Evolutionary conservation across 495 filamentous ascomycete species (phyloP).

Genomic region (Penicillium waksmanii): DNA sequence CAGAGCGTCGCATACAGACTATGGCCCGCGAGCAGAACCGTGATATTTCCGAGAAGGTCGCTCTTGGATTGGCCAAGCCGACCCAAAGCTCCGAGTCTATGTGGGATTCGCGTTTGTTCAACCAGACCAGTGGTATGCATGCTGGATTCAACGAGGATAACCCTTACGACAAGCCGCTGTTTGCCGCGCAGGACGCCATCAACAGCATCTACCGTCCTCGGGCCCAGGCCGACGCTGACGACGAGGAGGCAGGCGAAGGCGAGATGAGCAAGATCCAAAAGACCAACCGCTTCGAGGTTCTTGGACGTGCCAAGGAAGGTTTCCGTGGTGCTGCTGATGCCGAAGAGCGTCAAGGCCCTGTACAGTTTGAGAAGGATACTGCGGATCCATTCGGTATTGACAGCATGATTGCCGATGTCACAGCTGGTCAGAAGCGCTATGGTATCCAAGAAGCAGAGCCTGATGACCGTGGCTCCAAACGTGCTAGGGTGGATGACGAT

Average conservation of each 20-base stretch:
- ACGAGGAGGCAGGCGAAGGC: slow-evolving; percentile 77
- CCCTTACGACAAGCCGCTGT: slow-evolving; percentile 94
- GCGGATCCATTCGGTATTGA: slow-evolving; percentile 92
- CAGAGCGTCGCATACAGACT: slow-evolving; percentile 84
- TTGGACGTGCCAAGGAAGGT: slow-evolving; percentile 82
- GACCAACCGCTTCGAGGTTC: slow-evolving; percentile 78
- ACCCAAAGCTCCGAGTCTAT: slow-evolving; percentile 87
- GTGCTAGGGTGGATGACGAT: slow-evolving; percentile 81
- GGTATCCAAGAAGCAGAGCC: slow-evolving; percentile 76
- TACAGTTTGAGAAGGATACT: slow-evolving; percentile 96
- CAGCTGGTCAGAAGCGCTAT: slow-evolving; percentile 73
- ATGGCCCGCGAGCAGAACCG: slow-evolving; percentile 95
- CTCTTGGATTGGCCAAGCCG: slow-evolving; percentile 91
- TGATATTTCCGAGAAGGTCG: slow-evolving; percentile 97
- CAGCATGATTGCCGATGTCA: slow-evolving; percentile 85
- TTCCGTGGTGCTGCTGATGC: slow-evolving; percentile 87
- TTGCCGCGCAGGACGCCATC: slow-evolving; percentile 95
- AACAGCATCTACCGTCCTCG: slow-evolving; percentile 90
- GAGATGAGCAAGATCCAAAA: slow-evolving; percentile 89
- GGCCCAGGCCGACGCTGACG: slow-evolving; percentile 67
- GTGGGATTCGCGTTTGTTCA: slow-evolving; percentile 97
- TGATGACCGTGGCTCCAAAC: slow-evolving; percentile 66
- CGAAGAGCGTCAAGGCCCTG: slow-evolving; percentile 88
- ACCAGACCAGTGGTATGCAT: slow-evolving; percentile 87
- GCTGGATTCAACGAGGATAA: slow-evolving; percentile 97